phyloP scores from a whole-genome alignment of 108 stramenopile genomes.

The Cyclotella sp. region DNA sequence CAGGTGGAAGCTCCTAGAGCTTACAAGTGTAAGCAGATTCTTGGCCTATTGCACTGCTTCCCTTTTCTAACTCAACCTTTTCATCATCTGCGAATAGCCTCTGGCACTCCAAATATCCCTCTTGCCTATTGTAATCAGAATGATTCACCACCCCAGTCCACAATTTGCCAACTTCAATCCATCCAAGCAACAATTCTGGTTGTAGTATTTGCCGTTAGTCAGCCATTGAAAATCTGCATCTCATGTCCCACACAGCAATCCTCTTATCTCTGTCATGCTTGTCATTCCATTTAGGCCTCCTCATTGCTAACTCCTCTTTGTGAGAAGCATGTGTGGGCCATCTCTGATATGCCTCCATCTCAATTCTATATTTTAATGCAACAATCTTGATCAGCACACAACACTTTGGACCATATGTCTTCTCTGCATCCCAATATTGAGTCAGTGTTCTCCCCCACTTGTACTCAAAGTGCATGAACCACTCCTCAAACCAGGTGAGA shows the following conservation, averaged over 20 bases:
- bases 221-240: constrained; percentile 24
- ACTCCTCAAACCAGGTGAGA: constrained; percentile 35
- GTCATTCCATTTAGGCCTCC: constrained; percentile 20
- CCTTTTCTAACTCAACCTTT: constrained; percentile 1
- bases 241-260: constrained; percentile 47
- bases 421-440: background rate
- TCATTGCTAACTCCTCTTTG: constrained; percentile 20
- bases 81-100: constrained; percentile 20
- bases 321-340: constrained; percentile 43
- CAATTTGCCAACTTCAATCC: background rate
- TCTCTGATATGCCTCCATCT: background rate
- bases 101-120: constrained; percentile 30
- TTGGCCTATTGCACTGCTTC: too few relatives aligned
- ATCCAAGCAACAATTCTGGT: constrained; percentile 30
- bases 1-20: too few relatives aligned
- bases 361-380: constrained; percentile 5
- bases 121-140: constrained; percentile 18
- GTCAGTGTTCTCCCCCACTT: constrained; percentile 31
- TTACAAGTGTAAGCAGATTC: too few relatives aligned
- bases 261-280: constrained; percentile 13
- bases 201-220: constrained; percentile 34
- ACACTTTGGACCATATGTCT: background rate
- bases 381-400: constrained; percentile 2
- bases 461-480: constrained; percentile 32
- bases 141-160: constrained; percentile 37